Evolutionary conservation across 495 filamentous ascomycete genomes (phyloP), one percentile per base, ranked within the genome.

Genomic region (Penicillium diatomitis): DNA sequence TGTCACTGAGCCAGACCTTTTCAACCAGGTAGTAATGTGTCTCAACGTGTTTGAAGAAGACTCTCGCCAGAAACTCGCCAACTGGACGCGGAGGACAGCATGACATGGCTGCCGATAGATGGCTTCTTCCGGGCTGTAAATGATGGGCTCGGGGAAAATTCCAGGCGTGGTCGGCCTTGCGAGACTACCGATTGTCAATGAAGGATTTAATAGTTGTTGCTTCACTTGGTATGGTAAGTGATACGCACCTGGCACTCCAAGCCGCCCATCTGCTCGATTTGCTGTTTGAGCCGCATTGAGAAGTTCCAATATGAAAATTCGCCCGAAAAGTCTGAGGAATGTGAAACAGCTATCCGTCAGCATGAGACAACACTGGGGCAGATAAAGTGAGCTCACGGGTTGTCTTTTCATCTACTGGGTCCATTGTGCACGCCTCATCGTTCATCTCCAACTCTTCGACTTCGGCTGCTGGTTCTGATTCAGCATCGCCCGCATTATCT

Each of bases 261-360:
- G 31, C 46, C 49, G 9, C 48, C 46, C 42, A 60, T 62, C 40
- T 51, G 62, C 42, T 65, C 59, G 38, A 68, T 65, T 12, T 59
- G 60, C 8, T 54, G 54, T 46, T 66, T 64, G 8, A 66, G 50
- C 10, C 64, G 60, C 66, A 63, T 66, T 10, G 64, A 65, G 44
- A 71, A 69, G 37, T 69, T 69, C 63, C 66, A 66, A 45, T 69
- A 65, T 4, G 67, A 71, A 45, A 68, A 69, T 41, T 71, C 67
- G 0, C 67, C 67, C 1, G 67, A 71, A 40, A 63, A 71, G 29
- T 71, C 67, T 71, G 45, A 27, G 32, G 32, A 46, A 2, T 20
- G 20, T 20, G 20, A 29, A n/a, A 30, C 27, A 41, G 40, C 8
- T 4, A 41, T 4, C 0, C 5, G 8, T 3, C 2, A 27, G 4